These are phyloP conservation scores for Acrodontium crateriforme DNA, from an alignment of 2,329 filamentous ascomycete species.

Conservation along the genomic window DNA sequence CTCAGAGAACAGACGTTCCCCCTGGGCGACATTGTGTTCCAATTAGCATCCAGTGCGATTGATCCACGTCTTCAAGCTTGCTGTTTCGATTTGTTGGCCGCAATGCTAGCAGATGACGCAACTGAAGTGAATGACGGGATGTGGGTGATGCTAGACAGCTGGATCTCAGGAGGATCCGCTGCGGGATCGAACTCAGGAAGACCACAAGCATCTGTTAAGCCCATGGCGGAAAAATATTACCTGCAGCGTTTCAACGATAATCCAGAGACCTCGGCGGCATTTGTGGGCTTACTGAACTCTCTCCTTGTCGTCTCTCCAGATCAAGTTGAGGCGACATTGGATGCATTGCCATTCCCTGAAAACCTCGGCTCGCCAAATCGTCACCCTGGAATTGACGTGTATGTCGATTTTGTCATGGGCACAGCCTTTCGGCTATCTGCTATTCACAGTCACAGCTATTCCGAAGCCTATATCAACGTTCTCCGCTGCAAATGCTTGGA, in stretches of 20 bases:
- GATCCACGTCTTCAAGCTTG: constrained; percentile 67
- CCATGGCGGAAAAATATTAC: constrained; percentile 18
- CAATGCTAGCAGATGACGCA: constrained; percentile 63
- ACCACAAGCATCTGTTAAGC: constrained; percentile 7
- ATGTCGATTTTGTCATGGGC: constrained; percentile 81
- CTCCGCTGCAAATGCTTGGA: constrained; percentile 70
- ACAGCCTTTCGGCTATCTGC: constrained; percentile 46
- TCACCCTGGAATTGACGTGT: constrained; percentile 76
- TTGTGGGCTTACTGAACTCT: constrained; percentile 62
- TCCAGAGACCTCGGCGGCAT: constrained; percentile 46
- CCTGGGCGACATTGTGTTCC: constrained; percentile 60
- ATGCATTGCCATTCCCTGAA: constrained; percentile 76
- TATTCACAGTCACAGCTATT: constrained; percentile 52
- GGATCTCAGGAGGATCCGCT: constrained; percentile 46
- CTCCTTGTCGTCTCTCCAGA: constrained; percentile 60
- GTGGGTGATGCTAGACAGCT: constrained; percentile 70
- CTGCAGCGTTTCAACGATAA: constrained; percentile 16
- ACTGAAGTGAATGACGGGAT: constrained; percentile 53
- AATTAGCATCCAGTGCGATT: constrained; percentile 64
- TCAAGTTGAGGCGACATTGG: constrained; percentile 46
- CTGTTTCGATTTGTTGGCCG: constrained; percentile 64
- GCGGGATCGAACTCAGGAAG: constrained; percentile 7
- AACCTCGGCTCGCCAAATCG: constrained; percentile 64
- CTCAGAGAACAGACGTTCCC: constrained; percentile 53
- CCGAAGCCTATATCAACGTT: constrained; percentile 43